Base-by-base conservation (phyloP, 108 stramenopile species). In the Skeletonema marinoi region DNA sequence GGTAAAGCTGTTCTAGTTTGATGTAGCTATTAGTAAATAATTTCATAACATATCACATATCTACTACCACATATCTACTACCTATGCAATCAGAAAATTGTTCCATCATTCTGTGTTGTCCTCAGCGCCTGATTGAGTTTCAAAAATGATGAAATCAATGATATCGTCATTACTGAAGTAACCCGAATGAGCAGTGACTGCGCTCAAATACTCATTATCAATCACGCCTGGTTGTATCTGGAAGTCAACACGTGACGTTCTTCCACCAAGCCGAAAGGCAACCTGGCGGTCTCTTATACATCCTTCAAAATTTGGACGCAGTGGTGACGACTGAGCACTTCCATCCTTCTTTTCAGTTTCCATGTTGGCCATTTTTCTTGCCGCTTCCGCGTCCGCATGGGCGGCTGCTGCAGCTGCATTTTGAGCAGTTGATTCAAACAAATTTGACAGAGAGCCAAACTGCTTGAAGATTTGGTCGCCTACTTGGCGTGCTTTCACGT, bases 181-280 rank as follows among this genome's bases (percentile, higher is more conserved):
- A 6, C 70, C 71, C 16, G 85, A 80, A 82, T 93, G 90, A 11
- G 90, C 90, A 38, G 86, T 78, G 14, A 93, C 89, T 35, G 90
- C 92, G 4, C 89, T 88, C 19, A 91, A 44, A 73, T 93, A 95
- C 74, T 92, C 91, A 68, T 90, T 92, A 59, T 92, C 92, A 56
- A 93, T 88, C 4, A 93, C 83, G 16, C 88, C 88, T 0, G 88
- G 88, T 59, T 93, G 94, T 0, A 92, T 74, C 58, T 89, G 88
- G 69, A 87, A 93, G 66, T 89, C 88, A 25, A 92, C 78, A 29
- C 89, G 74, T 16, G 63, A 36, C 35, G 78, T 85, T 51, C 66
- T 70, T 21, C 94, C 94, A 9, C 88, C 90, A 30, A 96, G 83
- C 6, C 86, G 84, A 75, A 96, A 93, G 2, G 44, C 31, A 3